phyloP scores from a whole-genome alignment of 305 asterid species.

The Rubia peregrina region DNA sequence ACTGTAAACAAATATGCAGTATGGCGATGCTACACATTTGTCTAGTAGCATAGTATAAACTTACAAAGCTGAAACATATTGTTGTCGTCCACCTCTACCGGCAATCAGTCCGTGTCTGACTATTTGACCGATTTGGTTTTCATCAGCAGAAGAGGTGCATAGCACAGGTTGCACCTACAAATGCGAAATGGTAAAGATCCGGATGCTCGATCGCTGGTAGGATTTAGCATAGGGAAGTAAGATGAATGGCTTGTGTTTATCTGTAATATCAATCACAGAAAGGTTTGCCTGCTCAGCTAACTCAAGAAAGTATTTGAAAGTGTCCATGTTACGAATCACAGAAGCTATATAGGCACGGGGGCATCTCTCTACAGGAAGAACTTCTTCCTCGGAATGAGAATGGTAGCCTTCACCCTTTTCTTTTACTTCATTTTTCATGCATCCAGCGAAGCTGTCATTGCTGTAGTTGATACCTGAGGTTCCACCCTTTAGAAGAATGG shows the following conservation, averaged over 20 bases:
- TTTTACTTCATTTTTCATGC: slow-evolving; percentile 4
- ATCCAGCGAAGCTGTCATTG: background rate
- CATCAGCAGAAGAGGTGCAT: no score
- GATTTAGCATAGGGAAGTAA: slow-evolving; percentile 77
- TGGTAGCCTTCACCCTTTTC: slow-evolving; percentile 19
- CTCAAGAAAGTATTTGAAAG: slow-evolving; percentile 56
- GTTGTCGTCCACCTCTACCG: no score
- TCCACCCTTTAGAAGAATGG: slow-evolving; percentile 40
- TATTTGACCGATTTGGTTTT: no score
- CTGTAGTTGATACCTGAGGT: slow-evolving; percentile 3
- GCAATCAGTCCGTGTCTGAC: no score
- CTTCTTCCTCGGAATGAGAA: slow-evolving; percentile 6
- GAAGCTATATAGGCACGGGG: slow-evolving; percentile 76
- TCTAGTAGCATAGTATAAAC: no score
- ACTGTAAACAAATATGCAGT: no score
- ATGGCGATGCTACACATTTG: no score
- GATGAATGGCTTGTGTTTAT: slow-evolving; percentile 28
- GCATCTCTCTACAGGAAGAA: slow-evolving; percentile 15
- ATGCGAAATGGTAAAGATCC: slow-evolving; percentile 46
- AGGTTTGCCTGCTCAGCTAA: slow-evolving; percentile 54
- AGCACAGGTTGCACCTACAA: slow-evolving; percentile 14
- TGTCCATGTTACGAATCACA: slow-evolving; percentile 65
- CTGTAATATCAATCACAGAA: slow-evolving; percentile 48
- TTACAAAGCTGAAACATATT: no score
- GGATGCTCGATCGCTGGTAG: slow-evolving; percentile 45